phyloP scores from a whole-genome alignment of 768 basidiomycete species.

The Serendipita indica region DNA sequence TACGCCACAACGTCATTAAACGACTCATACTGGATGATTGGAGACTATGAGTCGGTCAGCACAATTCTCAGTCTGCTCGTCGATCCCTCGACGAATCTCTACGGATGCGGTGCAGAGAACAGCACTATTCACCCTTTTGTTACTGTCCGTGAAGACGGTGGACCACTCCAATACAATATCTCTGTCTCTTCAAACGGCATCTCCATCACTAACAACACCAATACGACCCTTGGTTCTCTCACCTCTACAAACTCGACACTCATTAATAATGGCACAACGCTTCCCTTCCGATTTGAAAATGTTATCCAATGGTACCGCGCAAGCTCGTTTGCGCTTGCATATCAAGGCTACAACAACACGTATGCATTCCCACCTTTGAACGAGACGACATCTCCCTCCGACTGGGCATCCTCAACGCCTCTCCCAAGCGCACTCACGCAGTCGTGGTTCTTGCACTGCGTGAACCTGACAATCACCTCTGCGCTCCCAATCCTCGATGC shows the following conservation, averaged over 20 bases:
- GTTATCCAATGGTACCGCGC: conserved; percentile 14
- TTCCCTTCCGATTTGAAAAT: conserved; percentile 7
- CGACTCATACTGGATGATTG: not conserved
- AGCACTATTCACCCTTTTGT: not conserved
- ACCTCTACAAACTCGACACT: too few relatives aligned
- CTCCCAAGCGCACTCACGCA: conserved; percentile 31
- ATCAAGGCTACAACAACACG: conserved; percentile 13
- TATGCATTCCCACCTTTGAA: conserved; percentile 2
- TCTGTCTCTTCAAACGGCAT: too few relatives aligned
- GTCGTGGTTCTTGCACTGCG: conserved; percentile 32
- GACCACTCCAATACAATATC: too few relatives aligned
- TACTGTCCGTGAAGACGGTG: too few relatives aligned
- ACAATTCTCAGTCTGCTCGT: not conserved
- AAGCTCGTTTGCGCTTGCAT: conserved; percentile 10
- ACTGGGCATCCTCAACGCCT: conserved; percentile 17
- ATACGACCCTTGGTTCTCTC: too few relatives aligned
- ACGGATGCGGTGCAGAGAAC: not conserved
- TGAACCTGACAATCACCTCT: conserved; percentile 49
- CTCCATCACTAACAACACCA: not conserved
- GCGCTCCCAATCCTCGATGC: conserved; percentile 42
- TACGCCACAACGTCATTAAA: not conserved
- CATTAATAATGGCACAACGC: too few relatives aligned
- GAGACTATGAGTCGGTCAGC: not conserved
- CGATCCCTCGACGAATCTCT: not conserved
- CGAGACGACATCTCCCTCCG: conserved; percentile 14